phyloP scores from a whole-genome alignment of 1,284 basidiomycete species.

The Anthracocystis setariae region DNA sequence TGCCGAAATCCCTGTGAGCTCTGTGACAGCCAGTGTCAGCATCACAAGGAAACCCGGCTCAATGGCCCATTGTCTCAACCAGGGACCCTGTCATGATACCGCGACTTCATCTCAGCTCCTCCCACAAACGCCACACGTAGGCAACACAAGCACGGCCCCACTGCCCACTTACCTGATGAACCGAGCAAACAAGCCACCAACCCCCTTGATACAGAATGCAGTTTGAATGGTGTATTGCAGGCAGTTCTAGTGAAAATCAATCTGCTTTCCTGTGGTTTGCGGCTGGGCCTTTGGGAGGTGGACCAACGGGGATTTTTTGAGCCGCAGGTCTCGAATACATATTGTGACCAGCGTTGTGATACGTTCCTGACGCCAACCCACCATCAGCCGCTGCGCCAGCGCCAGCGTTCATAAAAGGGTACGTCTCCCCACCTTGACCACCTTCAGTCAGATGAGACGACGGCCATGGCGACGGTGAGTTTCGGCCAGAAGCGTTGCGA shows the following conservation, averaged over 20 bases:
- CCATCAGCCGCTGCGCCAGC: constrained; percentile 7
- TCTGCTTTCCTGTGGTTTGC: constrained; percentile 36
- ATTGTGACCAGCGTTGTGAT: constrained; percentile 24
- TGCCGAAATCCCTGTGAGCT: too few relatives aligned
- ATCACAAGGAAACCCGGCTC: too few relatives aligned
- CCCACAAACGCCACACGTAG: too few relatives aligned
- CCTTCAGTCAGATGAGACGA: constrained; percentile 14
- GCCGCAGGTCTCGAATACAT: constrained; percentile 29
- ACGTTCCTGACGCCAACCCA: constrained; percentile 25
- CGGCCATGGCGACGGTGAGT: constrained; percentile 27
- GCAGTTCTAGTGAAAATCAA: neutral
- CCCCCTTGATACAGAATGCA: too few relatives aligned
- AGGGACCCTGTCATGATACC: too few relatives aligned
- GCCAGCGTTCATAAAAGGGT: constrained; percentile 8
- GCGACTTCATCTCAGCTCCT: too few relatives aligned
- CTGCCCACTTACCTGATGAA: too few relatives aligned
- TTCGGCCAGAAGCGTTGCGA: constrained; percentile 27
- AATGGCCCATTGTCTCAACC: too few relatives aligned
- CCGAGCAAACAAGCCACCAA: too few relatives aligned
- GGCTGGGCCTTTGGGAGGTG: constrained; percentile 34
- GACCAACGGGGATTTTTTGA: constrained; percentile 16
- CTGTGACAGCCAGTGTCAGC: too few relatives aligned
- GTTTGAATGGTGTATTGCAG: too few relatives aligned
- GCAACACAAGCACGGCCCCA: too few relatives aligned
- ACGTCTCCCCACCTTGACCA: constrained; percentile 2